Evolutionary conservation across 306 rosid genomes (phyloP).

Genomic region (Hippophae rhamnoides): DNA sequence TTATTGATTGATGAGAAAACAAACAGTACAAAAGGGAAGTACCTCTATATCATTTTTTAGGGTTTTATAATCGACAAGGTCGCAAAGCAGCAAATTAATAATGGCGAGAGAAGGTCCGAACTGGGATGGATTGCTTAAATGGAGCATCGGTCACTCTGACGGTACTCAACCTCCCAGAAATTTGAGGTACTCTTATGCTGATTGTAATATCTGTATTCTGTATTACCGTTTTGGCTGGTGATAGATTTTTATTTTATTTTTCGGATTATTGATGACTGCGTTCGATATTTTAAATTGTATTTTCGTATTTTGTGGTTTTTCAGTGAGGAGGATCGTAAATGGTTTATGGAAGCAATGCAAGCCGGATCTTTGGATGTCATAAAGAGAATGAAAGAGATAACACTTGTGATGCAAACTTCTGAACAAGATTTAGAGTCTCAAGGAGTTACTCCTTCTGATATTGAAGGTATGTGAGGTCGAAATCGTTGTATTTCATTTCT

Average conservation of each 20-base stretch:
- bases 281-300: too few species aligned
- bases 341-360: conserved; percentile 96
- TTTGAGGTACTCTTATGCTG: conserved; percentile 33
- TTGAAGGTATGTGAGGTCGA: conserved; percentile 49
- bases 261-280: background rate
- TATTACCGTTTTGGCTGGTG: background rate
- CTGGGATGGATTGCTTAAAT: conserved; percentile 86
- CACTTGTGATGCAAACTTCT: conserved; percentile 83
- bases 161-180: conserved; percentile 56
- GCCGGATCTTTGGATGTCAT: conserved; percentile 63
- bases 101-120: conserved; percentile 79
- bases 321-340: conserved; percentile 80
- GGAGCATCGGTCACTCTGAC: conserved; percentile 77
- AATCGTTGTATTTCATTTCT: background rate
- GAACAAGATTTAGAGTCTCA: conserved; percentile 74
- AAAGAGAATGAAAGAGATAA: conserved; percentile 91
- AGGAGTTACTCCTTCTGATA: conserved; percentile 57
- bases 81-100: background rate
- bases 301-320: background rate
- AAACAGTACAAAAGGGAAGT: too few species aligned
- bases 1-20: too few species aligned
- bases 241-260: background rate
- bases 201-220: too few species aligned
- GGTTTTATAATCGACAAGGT: background rate
- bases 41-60: background rate